Evolutionary conservation across 176 grass and related monocot species (phyloP).

Genomic region (Bonia amplexicaulis): DNA sequence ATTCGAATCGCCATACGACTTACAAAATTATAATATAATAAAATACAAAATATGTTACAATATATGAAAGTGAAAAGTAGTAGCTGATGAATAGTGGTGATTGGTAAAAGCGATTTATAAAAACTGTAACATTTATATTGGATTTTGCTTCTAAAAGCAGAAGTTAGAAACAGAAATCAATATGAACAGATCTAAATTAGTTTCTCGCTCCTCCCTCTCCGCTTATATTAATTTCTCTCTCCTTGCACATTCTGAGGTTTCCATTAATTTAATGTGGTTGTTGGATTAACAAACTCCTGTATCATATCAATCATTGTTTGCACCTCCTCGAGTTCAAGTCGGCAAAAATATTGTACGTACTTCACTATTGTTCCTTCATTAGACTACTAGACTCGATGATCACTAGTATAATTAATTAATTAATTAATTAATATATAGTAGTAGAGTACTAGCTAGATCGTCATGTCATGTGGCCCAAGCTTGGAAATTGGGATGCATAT

Average conservation of each 20-base stretch:
- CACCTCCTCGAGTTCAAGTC: not conserved
- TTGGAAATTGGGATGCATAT: not conserved
- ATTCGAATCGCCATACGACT: rapidly evolving
- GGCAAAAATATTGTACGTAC: not conserved
- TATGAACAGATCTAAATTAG: too few species aligned
- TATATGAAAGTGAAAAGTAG: too few species aligned
- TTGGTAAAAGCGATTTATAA: too few species aligned
- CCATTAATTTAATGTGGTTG: not conserved
- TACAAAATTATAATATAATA: too few species aligned
- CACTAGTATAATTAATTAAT: too few species aligned
- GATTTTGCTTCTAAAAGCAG: too few species aligned
- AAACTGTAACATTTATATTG: too few species aligned
- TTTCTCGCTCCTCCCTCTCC: not conserved
- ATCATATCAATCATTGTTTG: not conserved
- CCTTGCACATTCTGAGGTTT: not conserved
- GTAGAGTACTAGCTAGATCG: not conserved
- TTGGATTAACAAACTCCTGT: not conserved
- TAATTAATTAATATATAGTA: too few species aligned
- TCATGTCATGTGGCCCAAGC: not conserved
- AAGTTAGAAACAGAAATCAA: too few species aligned
- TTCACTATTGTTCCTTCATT: not conserved
- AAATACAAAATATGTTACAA: too few species aligned
- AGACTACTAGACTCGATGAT: not conserved
- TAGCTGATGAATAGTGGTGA: too few species aligned
- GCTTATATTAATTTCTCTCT: not conserved